phyloP scores from a whole-genome alignment of 2,329 filamentous ascomycete genomes.

The Ceratocystis diversiconidia region DNA sequence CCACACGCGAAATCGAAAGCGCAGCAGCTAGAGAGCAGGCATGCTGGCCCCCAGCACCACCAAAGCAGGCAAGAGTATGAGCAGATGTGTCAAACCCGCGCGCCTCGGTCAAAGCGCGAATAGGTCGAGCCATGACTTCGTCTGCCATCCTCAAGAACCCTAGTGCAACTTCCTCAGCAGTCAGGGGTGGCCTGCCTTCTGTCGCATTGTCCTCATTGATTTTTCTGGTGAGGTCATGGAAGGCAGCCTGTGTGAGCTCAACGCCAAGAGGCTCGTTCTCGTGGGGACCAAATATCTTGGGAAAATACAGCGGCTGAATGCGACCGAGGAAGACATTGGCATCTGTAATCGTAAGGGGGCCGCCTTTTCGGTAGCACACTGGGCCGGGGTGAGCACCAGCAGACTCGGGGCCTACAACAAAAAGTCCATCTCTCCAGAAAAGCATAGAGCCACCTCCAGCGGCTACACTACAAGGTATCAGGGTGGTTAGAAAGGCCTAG shows the following conservation, averaged over 20 bases:
- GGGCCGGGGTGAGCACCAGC: slow-evolving; percentile 81
- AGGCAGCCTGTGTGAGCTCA: slow-evolving; percentile 58
- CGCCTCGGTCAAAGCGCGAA: slow-evolving; percentile 79
- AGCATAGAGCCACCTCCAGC: slow-evolving; percentile 75
- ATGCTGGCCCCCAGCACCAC: slow-evolving; percentile 81
- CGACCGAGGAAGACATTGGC: slow-evolving; percentile 77
- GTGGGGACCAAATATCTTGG: slow-evolving; percentile 84
- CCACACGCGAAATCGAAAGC: slow-evolving; percentile 69
- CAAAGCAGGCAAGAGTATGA: slow-evolving; percentile 83
- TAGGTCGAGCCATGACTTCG: slow-evolving; percentile 81
- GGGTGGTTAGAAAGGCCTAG: background rate
- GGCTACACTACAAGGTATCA: slow-evolving; percentile 41
- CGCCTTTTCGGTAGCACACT: slow-evolving; percentile 80
- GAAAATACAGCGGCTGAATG: slow-evolving; percentile 80
- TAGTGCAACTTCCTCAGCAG: slow-evolving; percentile 70
- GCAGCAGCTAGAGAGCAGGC: slow-evolving; percentile 82
- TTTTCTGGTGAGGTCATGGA: slow-evolving; percentile 60
- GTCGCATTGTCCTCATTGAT: slow-evolving; percentile 43
- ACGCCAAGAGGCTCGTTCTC: slow-evolving; percentile 70
- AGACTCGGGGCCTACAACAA: slow-evolving; percentile 80
- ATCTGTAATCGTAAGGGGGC: slow-evolving; percentile 83
- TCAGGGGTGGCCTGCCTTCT: slow-evolving; percentile 59
- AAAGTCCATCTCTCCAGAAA: slow-evolving; percentile 79
- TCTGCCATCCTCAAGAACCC: slow-evolving; percentile 85
- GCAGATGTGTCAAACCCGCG: slow-evolving; percentile 84